Evolutionary conservation across 2,329 filamentous ascomycete genomes (phyloP).

Genomic region (Hymenoscyphus salicellus): DNA sequence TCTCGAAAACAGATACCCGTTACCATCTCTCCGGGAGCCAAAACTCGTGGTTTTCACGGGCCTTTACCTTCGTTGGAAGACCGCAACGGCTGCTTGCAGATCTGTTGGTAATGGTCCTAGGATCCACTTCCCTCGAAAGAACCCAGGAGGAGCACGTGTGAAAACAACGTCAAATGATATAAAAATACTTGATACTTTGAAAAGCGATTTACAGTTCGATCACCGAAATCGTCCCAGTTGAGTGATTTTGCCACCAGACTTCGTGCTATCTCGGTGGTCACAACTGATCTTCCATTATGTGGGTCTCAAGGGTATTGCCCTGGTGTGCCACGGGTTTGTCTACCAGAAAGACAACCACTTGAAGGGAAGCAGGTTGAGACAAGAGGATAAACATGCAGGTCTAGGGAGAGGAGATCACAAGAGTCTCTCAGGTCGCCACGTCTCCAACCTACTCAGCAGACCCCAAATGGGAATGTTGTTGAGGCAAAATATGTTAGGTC

Average conservation of each 20-base stretch:
- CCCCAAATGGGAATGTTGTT: neutral
- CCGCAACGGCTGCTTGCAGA: neutral
- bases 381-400: neutral
- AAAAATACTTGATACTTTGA: neutral
- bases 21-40: neutral
- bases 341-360: neutral
- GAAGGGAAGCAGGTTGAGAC: neutral
- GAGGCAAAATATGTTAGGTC: neutral
- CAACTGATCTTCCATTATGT: neutral
- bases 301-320: neutral
- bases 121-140: neutral
- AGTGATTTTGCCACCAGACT: neutral
- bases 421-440: neutral
- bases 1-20: neutral
- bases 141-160: neutral
- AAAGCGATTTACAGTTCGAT: neutral
- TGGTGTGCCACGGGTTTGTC: neutral
- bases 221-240: neutral
- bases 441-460: neutral
- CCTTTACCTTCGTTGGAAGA: neutral
- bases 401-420: neutral
- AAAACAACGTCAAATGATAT: neutral
- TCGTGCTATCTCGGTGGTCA: neutral
- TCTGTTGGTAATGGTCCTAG: neutral
- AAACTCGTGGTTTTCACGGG: neutral